A percentile compares a stretch with the other conserved stretches of the same genome.
Evolutionary conservation across 257 asterid species (phyloP).

Genomic region (Petunia secreta): DNA sequence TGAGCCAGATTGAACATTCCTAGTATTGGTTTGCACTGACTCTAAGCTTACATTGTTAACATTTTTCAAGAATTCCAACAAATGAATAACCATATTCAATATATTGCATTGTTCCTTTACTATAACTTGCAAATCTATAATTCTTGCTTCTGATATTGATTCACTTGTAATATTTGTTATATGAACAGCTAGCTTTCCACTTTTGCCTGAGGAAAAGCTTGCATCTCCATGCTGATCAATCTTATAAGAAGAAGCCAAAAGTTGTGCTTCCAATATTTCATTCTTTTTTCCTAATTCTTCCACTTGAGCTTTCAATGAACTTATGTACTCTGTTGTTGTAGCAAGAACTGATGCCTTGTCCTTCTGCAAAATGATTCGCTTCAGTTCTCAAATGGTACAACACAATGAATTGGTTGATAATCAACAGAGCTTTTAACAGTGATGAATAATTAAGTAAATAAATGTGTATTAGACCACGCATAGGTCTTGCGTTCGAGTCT

Average conservation of each 20-base stretch:
- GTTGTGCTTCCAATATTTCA: constrained; percentile 49
- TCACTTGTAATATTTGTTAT: constrained; percentile 27
- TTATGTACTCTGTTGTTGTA: constrained; percentile 58
- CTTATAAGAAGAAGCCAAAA: not conserved
- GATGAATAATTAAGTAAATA: too few relatives aligned
- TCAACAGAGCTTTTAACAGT: too few relatives aligned
- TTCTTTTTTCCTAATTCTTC: constrained; percentile 52
- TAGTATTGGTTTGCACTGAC: constrained; percentile 58
- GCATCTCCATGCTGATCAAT: not conserved
- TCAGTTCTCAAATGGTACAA: not conserved
- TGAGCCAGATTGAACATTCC: constrained; percentile 40
- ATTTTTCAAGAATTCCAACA: constrained; percentile 58
- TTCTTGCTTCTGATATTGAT: constrained; percentile 34
- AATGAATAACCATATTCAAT: constrained; percentile 48
- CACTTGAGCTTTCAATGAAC: constrained; percentile 58
- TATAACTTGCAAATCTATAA: constrained; percentile 60
- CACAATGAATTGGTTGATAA: not conserved
- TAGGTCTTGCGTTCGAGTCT: too few relatives aligned
- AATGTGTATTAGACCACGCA: too few relatives aligned
- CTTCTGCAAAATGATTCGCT: constrained; percentile 45
- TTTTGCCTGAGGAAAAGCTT: constrained; percentile 6
- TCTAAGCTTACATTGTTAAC: constrained; percentile 40
- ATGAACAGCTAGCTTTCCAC: constrained; percentile 43
- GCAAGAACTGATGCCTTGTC: constrained; percentile 81
- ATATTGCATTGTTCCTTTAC: constrained; percentile 47